Base-by-base conservation (phyloP, 768 basidiomycete genomes). In the Phanerochaete sordida region DNA sequence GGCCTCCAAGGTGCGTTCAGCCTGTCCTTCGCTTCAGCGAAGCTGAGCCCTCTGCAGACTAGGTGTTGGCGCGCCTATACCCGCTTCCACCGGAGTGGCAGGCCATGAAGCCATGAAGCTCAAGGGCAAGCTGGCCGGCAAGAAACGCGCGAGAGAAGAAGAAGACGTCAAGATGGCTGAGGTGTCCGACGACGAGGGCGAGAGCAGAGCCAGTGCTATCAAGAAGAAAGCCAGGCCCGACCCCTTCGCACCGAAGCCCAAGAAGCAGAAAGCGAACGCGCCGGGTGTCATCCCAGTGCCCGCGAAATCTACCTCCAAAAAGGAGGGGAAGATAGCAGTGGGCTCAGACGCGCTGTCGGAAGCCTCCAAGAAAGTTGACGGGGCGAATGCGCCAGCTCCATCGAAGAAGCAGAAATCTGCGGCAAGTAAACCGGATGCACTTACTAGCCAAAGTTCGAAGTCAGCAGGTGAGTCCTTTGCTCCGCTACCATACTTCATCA, bases 11-110 rank as follows among this genome's bases (percentile, higher is more conserved):
- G 91, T 92, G 73, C 47, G 78, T 35, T 63, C 54, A 46, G 13
- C 9, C 37, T 56, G 56, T n/a, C 35, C 21, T 7, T 8, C 24
- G 9, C n/a, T 50, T 57, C 28, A 57, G 23, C 5, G 19, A 23
- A 48, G 24, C 11, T 53, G 1, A 27, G 46, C 30, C 26, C 47
- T 27, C 45, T 55, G 58, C 64, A 93, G 91, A 65, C 75, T 93
- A 58, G 91, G 91, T 57, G 88, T 93, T 8, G 91, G 91, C 24
- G 87, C 88, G 33, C 68, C 81, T 28, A 73, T 84, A 24, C 82
- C 88, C 28, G 82, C 81, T 53, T 70, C 74, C 0, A 72, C 66
- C n/a, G 60, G 78, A 28, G 73, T 65, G 52, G 64, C 77, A 35
- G 75, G 78, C 39, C 78, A 82, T 39, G 89, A 89, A 57, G 75